Evolutionary conservation across 2,329 filamentous ascomycete genomes (phyloP).

Genomic region (Cladophialophora bantiana): DNA sequence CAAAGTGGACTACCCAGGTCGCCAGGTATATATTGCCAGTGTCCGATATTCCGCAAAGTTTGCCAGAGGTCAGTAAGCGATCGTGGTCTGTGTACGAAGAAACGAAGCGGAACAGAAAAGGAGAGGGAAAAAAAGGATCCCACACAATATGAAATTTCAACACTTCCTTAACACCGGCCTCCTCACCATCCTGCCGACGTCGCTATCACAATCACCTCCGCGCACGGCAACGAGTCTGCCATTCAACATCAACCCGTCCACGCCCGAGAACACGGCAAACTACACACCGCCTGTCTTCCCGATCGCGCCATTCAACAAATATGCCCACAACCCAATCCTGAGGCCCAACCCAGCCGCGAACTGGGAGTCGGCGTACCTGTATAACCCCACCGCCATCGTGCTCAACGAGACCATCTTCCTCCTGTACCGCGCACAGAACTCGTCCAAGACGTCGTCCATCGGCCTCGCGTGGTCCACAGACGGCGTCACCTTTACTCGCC

Average conservation of each 20-base stretch:
- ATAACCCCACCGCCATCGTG: conserved; percentile 40
- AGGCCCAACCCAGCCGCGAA: conserved; percentile 33
- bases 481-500: conserved; percentile 47
- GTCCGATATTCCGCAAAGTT: too few species aligned
- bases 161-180: conserved; percentile 1
- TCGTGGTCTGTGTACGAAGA: too few species aligned
- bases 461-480: conserved; percentile 49
- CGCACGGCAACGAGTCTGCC: conserved; percentile 4
- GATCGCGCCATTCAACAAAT: conserved; percentile 42
- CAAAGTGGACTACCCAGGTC: not conserved
- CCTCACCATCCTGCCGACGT: not conserved
- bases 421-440: conserved; percentile 49
- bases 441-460: conserved; percentile 44
- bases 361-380: conserved; percentile 39
- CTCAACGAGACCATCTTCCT: conserved; percentile 44
- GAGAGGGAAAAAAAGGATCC: not conserved
- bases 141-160: not conserved
- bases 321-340: conserved; percentile 42
- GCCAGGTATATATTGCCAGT: too few species aligned
- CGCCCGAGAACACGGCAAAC: conserved; percentile 40
- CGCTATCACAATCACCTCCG: not conserved
- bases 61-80: too few species aligned
- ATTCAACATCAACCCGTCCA: conserved; percentile 31
- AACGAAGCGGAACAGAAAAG: too few species aligned
- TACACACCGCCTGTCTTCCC: conserved; percentile 43